A percentile compares a stretch with the other conserved stretches of the same genome.
Evolutionary conservation across 2,329 filamentous ascomycete species (phyloP).

Genomic region (Fusarium irregulare): DNA sequence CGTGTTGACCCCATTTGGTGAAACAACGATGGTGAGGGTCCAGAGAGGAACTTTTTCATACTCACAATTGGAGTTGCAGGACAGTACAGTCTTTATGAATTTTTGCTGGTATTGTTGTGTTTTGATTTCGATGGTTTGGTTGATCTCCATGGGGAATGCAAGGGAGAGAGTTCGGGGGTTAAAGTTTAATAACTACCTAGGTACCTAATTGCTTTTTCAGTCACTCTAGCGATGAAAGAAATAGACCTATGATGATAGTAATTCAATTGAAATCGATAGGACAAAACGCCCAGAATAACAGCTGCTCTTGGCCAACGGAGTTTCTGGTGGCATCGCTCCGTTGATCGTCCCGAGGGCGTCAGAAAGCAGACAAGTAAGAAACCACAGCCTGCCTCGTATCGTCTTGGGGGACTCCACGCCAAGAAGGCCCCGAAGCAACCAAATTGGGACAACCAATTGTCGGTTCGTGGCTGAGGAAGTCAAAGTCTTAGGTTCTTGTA

Average conservation of each 20-base stretch:
- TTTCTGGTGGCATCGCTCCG: constrained; percentile 5
- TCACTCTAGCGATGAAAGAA: neutral
- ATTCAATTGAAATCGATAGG: neutral
- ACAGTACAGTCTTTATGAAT: neutral
- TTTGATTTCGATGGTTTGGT: neutral
- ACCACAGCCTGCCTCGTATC: constrained; percentile 37
- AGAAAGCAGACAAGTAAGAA: constrained; percentile 9
- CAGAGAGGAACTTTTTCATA: neutral
- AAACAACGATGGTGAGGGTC: constrained; percentile 9
- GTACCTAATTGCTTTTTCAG: neutral
- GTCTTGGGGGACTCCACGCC: constrained; percentile 22
- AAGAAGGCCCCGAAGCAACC: constrained; percentile 19
- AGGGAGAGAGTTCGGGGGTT: constrained; percentile 21
- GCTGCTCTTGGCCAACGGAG: neutral
- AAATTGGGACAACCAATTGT: constrained; percentile 15
- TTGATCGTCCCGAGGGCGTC: constrained; percentile 28
- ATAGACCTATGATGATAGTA: neutral
- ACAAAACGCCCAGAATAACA: neutral
- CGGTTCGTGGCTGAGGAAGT: constrained; percentile 15
- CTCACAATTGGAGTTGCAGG: neutral
- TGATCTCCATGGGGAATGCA: constrained; percentile 19
- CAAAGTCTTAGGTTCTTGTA: constrained; percentile 11
- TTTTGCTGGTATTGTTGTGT: neutral
- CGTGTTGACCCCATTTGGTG: constrained; percentile 18
- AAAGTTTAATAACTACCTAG: constrained; percentile 8